phyloP scores from a whole-genome alignment of 805 yeast species.

The Cyberlindnera misumaiensis region DNA sequence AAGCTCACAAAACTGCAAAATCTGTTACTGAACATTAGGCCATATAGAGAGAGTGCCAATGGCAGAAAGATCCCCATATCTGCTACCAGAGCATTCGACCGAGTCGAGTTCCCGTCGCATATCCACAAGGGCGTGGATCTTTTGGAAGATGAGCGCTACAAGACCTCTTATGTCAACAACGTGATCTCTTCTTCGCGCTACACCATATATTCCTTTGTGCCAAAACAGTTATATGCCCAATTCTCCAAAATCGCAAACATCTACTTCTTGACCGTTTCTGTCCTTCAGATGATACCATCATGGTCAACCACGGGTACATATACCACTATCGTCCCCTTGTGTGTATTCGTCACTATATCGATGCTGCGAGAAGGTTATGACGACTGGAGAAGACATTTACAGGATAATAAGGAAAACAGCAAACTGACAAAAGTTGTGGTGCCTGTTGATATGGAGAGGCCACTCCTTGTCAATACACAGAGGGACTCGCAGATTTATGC shows the following conservation, averaged over 20 bases:
- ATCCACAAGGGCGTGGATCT: slow-evolving; percentile 22
- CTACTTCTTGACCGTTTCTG: slow-evolving; percentile 83
- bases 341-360: slow-evolving; percentile 81
- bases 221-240: slow-evolving; percentile 84
- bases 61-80: slow-evolving; percentile 76
- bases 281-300: slow-evolving; percentile 90
- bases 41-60: slow-evolving; percentile 46
- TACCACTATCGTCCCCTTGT: slow-evolving; percentile 86
- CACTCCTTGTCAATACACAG: slow-evolving; percentile 8
- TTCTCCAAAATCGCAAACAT: slow-evolving; percentile 90
- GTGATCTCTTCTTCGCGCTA: slow-evolving; percentile 82
- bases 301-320: slow-evolving; percentile 97
- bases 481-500: not conserved
- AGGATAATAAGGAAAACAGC: slow-evolving; percentile 81
- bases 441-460: not conserved
- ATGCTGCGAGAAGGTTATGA: slow-evolving; percentile 92
- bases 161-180: slow-evolving; percentile 57
- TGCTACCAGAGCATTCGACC: slow-evolving; percentile 31
- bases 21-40: slow-evolving; percentile 38
- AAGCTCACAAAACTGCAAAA: slow-evolving; percentile 23
- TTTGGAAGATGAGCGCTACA: slow-evolving; percentile 64
- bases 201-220: slow-evolving; percentile 72
- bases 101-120: slow-evolving; percentile 21
- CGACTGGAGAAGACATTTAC: slow-evolving; percentile 79
- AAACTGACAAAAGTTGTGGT: slow-evolving; percentile 36